Percentiles rank a stretch among this genome's conserved stretches.
Evolutionary conservation across 306 rosid genomes (phyloP).

Genomic region (Vicia faba): DNA sequence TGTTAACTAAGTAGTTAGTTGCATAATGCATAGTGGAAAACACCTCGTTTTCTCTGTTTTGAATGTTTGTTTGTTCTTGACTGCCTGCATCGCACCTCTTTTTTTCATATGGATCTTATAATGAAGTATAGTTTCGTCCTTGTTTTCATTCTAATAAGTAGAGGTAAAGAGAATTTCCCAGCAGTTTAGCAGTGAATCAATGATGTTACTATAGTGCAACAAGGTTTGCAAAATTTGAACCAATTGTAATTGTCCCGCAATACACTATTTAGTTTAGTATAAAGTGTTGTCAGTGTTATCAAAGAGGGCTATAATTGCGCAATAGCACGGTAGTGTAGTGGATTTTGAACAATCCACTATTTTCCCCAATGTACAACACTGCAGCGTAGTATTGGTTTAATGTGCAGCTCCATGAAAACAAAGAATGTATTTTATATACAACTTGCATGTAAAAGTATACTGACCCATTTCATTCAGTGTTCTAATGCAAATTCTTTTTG

Average conservation of each 20-base stretch:
- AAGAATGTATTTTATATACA: not conserved
- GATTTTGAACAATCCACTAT: not conserved
- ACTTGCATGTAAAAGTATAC: not conserved
- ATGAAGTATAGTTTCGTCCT: not conserved
- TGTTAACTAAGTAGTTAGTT: not conserved
- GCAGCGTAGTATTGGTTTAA: not conserved
- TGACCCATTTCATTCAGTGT: not conserved
- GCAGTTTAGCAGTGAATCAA: not conserved
- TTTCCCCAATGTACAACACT: not conserved
- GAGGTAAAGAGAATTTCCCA: not conserved
- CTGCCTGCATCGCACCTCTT: not conserved
- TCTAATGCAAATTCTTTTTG: not conserved
- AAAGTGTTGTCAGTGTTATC: not conserved
- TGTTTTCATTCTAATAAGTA: not conserved
- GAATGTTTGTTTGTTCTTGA: not conserved
- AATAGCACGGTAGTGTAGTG: not conserved
- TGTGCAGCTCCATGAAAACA: slow-evolving; percentile 12
- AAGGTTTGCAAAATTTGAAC: not conserved
- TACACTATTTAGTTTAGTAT: not conserved
- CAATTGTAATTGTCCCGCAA: not conserved
- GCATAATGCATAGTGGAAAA: not conserved
- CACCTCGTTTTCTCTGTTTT: not conserved
- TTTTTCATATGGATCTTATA: not conserved
- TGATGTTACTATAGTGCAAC: not conserved
- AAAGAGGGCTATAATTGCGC: not conserved